Evolutionary conservation across 2,329 filamentous ascomycete species (phyloP).

Genomic region (Trichophaea hybrida): DNA sequence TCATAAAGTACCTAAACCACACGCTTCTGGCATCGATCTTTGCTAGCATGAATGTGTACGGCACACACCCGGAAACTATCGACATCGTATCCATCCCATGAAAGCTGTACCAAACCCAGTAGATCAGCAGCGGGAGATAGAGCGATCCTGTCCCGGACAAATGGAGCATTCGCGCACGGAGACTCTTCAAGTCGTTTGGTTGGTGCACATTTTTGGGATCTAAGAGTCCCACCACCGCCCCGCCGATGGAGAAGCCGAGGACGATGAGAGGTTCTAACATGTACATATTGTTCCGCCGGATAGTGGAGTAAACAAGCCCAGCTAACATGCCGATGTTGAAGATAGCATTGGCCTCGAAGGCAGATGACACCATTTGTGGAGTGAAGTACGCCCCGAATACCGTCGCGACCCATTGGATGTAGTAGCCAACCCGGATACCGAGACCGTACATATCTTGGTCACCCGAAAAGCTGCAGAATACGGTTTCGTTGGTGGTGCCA

Average conservation of each 20-base stretch:
- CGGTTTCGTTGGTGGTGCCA: neutral
- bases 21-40: neutral
- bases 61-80: neutral
- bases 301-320: constrained; percentile 4
- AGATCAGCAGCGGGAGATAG: neutral
- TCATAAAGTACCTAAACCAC: neutral
- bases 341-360: constrained; percentile 5
- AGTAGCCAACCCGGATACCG: constrained; percentile 29
- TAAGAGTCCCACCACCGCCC: constrained; percentile 3
- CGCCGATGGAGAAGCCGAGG: constrained; percentile 5
- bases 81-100: neutral
- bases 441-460: constrained; percentile 29
- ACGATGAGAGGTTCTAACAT: constrained; percentile 6
- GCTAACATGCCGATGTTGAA: constrained; percentile 8
- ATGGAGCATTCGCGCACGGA: neutral
- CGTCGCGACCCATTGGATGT: constrained; percentile 27
- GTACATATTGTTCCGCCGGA: constrained; percentile 1
- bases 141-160: neutral
- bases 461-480: constrained; percentile 22
- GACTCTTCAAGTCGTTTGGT: neutral
- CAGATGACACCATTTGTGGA: constrained; percentile 1
- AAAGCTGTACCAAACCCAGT: neutral
- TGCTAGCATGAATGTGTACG: neutral
- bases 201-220: constrained; percentile 6
- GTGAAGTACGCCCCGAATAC: constrained; percentile 6